Base-by-base conservation (phyloP, 139 green algal genomes). In the Auxenochlorella pyrenoidosa region DNA sequence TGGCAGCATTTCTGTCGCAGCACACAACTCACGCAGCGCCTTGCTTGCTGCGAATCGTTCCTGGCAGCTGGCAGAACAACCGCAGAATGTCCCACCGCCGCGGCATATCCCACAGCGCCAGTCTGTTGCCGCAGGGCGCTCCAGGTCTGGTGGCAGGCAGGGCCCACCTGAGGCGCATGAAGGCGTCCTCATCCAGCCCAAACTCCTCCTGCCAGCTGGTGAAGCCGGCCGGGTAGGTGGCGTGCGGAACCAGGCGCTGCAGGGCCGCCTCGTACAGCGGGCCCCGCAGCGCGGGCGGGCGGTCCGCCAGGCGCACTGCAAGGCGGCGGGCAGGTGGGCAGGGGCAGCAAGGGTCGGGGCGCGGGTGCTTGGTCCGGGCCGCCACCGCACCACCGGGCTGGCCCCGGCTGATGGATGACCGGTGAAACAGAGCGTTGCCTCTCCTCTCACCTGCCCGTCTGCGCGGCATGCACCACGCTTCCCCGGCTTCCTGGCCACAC, bases 131-230 rank as follows among this genome's bases (percentile, higher is more conserved):
- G 59, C 59, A 68, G 12, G 59, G 22, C 13, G 21, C 59, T 28
- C 59, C 8, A 5, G 59, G 59, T n/a, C 22, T 30, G 24, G 24
- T 32, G 59, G 59, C 59, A 68, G 59, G 63, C n/a, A 32, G 66
- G 34, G 43, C 82, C 21, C 84, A 88, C 84, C 91, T 66, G 15
- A 94, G 40, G 5, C 84, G n/a, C 59, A 32, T 36, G 80, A 96
- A 96, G 0, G 84, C 87, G 24, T 96, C 94, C 60, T 91, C 88
- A 65, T 96, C 94, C 47, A 95, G 91, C 59, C 94, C 92, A 44
- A 41, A 34, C 38, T 86, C 86, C 40, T 93, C 83, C 18, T 86
- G 85, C 93, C 90, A 93, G 71, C 72, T 83, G 30, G 70, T 68
- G 63, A 95, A 95, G 76, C 78, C 73, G 1, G 59, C 8, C 12